Percentiles rank a stretch among this genome's conserved stretches.
These are phyloP conservation scores for Neohortaea acidophila DNA, from an alignment of 495 filamentous ascomycete genomes.

Conservation along the genomic window DNA sequence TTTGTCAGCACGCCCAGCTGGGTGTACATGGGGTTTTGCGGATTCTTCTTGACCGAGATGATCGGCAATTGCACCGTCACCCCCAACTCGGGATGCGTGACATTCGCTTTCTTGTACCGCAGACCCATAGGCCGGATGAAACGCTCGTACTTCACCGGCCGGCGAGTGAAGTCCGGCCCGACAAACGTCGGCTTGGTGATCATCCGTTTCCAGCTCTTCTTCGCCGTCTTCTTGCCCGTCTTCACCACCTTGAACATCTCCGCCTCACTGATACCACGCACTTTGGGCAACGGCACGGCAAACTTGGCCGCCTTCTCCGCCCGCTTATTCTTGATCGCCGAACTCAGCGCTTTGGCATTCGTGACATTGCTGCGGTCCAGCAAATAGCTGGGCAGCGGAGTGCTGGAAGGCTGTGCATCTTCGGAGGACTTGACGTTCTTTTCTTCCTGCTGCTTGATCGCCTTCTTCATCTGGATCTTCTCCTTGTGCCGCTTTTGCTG, in stretches of 20 bases:
- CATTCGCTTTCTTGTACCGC: constrained; percentile 88
- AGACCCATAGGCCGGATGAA: constrained; percentile 64
- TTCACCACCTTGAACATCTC: constrained; percentile 98
- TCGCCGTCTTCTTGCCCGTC: constrained; percentile 71
- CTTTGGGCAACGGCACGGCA: constrained; percentile 83
- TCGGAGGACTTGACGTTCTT: constrained; percentile 84
- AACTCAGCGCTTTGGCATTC: constrained; percentile 75
- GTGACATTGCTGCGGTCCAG: constrained; percentile 75
- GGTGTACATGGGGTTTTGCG: constrained; percentile 85
- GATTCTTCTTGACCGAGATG: constrained; percentile 94
- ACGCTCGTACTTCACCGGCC: constrained; percentile 88
- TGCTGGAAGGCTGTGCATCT: constrained; percentile 52
- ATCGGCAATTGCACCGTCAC: constrained; percentile 92
- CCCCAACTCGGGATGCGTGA: constrained; percentile 71
- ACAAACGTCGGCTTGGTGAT: constrained; percentile 89
- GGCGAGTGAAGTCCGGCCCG: constrained; percentile 76
- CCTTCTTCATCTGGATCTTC: constrained; percentile 99
- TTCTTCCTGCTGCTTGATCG: constrained; percentile 86
- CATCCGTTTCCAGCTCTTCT: constrained; percentile 87
- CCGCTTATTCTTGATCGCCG: constrained; percentile 77
- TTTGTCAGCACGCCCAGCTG: constrained; percentile 88
- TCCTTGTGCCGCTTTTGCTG: constrained; percentile 85
- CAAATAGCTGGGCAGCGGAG: constrained; percentile 71
- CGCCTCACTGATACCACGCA: constrained; percentile 84
- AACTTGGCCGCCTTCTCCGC: constrained; percentile 93